phyloP scores from a whole-genome alignment of 1,284 basidiomycete genomes.

The Cutaneotrichosporon sp. region DNA sequence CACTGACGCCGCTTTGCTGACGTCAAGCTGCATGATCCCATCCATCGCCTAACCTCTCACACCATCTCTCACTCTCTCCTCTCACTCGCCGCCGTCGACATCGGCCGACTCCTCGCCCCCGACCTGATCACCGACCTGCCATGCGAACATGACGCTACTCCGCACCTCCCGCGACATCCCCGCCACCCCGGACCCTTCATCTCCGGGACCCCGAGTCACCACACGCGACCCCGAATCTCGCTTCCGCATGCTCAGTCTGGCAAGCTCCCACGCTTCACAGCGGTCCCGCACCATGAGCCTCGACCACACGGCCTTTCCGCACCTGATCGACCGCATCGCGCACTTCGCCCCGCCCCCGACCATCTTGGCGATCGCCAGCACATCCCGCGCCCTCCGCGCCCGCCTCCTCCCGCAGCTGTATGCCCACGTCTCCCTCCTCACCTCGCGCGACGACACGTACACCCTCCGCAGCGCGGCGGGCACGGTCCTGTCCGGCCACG shows the following conservation, averaged over 20 bases:
- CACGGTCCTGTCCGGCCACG: not conserved
- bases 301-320: slow-evolving; percentile 15
- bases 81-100: not conserved
- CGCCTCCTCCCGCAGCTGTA: not conserved
- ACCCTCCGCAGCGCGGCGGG: not conserved
- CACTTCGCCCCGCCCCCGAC: not conserved
- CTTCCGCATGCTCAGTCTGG: not conserved
- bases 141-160: not conserved
- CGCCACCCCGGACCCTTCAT: not conserved
- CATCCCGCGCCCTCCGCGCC: not conserved
- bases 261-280: not conserved
- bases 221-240: not conserved
- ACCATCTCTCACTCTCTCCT: not conserved
- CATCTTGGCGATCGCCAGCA: not conserved
- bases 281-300: not conserved
- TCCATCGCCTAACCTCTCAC: no score
- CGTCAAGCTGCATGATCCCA: not conserved
- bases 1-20: not conserved
- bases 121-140: not conserved
- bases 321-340: slow-evolving; percentile 15
- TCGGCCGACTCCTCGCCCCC: not conserved
- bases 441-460: not conserved
- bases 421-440: not conserved
- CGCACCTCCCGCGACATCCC: not conserved
- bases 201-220: not conserved